Conservation (phyloP, 345 rosid species). For the Linum lewisii region DNA sequence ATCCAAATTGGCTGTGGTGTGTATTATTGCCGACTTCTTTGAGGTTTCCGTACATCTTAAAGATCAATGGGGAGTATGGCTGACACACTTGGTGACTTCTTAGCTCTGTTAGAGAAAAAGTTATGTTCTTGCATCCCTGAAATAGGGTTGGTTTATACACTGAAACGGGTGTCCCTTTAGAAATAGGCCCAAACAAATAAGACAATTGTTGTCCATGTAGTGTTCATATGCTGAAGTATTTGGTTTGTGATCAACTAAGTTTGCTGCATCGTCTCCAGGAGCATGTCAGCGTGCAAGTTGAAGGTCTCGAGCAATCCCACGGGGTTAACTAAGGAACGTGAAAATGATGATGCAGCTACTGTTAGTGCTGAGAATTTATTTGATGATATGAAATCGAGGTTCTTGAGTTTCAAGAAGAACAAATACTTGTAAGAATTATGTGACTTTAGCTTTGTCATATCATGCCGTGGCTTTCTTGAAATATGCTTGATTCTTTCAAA, state of each 20-base stretch:
- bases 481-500: not conserved
- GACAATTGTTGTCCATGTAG: constrained; percentile 10
- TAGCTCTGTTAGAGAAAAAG: no score
- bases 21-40: no score
- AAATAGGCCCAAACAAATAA: constrained; percentile 32
- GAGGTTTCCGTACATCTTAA: no score
- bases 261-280: constrained; percentile 29
- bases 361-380: constrained; percentile 29
- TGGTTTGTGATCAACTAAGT: constrained; percentile 4
- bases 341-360: constrained; percentile 26
- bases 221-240: not conserved
- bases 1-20: no score
- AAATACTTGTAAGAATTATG: constrained; percentile 52
- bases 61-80: no score
- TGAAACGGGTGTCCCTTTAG: no score
- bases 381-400: constrained; percentile 55
- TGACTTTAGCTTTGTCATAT: not conserved
- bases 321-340: constrained; percentile 25
- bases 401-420: constrained; percentile 57
- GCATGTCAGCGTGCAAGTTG: constrained; percentile 20
- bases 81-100: no score
- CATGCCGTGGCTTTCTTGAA: not conserved
- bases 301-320: constrained; percentile 33
- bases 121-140: not conserved
- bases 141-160: no score